Conservation (phyloP, 352 stramenopile genomes). For the Phytopythium aichiense region DNA sequence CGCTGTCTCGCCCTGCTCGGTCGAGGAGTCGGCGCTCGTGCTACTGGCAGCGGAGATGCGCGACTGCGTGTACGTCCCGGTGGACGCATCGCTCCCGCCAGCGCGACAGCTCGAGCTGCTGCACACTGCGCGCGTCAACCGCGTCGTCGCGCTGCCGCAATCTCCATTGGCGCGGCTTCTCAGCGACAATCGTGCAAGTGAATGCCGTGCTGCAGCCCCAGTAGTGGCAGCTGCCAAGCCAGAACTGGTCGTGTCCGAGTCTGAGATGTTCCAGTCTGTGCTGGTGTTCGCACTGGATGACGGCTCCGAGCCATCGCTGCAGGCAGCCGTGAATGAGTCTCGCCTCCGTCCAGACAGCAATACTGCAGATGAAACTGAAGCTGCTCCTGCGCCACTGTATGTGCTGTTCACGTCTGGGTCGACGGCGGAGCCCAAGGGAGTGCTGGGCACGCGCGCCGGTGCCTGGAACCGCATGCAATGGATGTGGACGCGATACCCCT, state of each 20-base stretch:
- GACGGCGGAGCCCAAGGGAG: constrained; percentile 35
- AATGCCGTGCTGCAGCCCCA: neutral
- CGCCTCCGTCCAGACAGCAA: neutral
- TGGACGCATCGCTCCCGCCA: constrained; percentile 33
- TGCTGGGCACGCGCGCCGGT: constrained; percentile 39
- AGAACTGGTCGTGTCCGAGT: neutral
- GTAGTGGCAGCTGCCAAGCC: neutral
- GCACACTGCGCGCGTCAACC: constrained; percentile 12
- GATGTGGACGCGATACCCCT: constrained; percentile 42
- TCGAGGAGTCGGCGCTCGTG: constrained; percentile 43
- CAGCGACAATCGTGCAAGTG: neutral
- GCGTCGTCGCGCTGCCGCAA: constrained; percentile 25
- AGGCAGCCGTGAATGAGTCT: neutral
- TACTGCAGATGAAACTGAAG: neutral
- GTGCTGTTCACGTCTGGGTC: constrained; percentile 61
- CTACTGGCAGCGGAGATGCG: constrained; percentile 24
- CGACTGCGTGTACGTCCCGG: constrained; percentile 39
- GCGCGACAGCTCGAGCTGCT: constrained; percentile 26
- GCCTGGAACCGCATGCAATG: constrained; percentile 40
- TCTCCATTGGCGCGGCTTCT: constrained; percentile 21
- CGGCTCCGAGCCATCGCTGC: neutral
- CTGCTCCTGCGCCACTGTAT: constrained; percentile 29
- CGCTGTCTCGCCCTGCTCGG: constrained; percentile 34
- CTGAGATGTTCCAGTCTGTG: constrained; percentile 15
- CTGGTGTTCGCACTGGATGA: constrained; percentile 13